A percentile compares a stretch with the other conserved stretches of the same genome.
phyloP scores from a whole-genome alignment of 2,329 filamentous ascomycete species.

The Talaromyces sp. region DNA sequence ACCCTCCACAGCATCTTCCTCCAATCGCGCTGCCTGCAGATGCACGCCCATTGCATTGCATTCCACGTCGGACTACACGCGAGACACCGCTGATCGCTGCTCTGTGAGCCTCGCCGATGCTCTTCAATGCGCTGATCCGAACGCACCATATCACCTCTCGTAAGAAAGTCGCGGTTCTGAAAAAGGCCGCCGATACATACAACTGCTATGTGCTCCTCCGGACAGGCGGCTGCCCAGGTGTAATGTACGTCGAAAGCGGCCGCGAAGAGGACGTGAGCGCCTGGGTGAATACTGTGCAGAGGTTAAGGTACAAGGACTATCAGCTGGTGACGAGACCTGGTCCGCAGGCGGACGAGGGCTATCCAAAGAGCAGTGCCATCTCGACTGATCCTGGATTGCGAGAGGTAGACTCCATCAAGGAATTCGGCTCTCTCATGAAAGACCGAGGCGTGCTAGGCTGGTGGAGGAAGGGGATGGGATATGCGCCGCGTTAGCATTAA shows the following conservation, averaged over 20 bases:
- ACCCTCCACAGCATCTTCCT: not conserved
- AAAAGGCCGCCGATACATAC: constrained; percentile 58
- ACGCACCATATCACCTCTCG: constrained; percentile 79
- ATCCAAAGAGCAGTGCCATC: not conserved
- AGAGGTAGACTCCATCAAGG: constrained; percentile 61
- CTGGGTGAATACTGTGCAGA: constrained; percentile 63
- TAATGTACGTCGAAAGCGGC: constrained; percentile 70
- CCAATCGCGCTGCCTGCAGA: not conserved
- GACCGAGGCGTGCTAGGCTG: constrained; percentile 55
- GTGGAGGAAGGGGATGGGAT: constrained; percentile 67
- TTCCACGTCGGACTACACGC: not conserved
- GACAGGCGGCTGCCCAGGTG: constrained; percentile 64
- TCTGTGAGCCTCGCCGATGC: constrained; percentile 8
- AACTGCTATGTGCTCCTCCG: constrained; percentile 62
- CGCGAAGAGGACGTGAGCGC: constrained; percentile 51
- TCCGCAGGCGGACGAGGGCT: constrained; percentile 21
- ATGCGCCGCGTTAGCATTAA: constrained; percentile 16
- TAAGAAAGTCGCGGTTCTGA: constrained; percentile 65
- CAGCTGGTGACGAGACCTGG: constrained; percentile 57
- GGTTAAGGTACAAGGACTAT: constrained; percentile 68
- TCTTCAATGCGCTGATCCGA: constrained; percentile 60
- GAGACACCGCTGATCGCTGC: not conserved
- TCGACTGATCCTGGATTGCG: constrained; percentile 34
- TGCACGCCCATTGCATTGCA: not conserved
- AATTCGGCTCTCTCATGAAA: constrained; percentile 61